A percentile compares a stretch with the other conserved stretches of the same genome.
phyloP scores from a whole-genome alignment of 139 green algal species.

The Chlorella sp. region DNA sequence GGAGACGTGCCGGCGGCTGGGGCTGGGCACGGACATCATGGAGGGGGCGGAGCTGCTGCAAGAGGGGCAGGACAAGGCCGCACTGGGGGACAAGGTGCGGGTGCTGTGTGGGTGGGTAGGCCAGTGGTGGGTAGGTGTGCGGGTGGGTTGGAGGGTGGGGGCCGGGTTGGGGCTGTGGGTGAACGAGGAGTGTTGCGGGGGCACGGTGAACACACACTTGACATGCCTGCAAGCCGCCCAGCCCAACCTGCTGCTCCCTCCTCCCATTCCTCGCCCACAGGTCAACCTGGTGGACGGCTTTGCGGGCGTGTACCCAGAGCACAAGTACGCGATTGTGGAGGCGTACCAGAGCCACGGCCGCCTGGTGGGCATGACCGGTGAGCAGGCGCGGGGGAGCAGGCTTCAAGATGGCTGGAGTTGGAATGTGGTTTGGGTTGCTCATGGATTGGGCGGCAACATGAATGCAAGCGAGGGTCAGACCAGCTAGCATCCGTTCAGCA shows the following conservation, averaged over 20 bases:
- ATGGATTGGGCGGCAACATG: too few relatives aligned
- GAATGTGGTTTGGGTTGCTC: too few relatives aligned
- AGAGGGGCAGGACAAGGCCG: background rate
- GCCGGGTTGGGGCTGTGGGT: too few relatives aligned
- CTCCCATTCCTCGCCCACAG: too few relatives aligned
- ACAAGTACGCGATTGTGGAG: constrained; percentile 82
- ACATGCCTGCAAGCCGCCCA: too few relatives aligned
- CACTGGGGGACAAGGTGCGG: constrained; percentile 37
- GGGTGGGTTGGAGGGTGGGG: too few relatives aligned
- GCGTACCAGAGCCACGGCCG: constrained; percentile 55
- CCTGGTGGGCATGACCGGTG: constrained; percentile 74
- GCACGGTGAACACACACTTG: too few relatives aligned
- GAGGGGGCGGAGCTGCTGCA: constrained; percentile 43
- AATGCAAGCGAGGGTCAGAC: too few relatives aligned
- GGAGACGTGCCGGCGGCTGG: constrained; percentile 75
- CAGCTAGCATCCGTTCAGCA: too few relatives aligned
- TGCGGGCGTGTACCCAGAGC: constrained; percentile 82
- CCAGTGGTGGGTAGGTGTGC: background rate
- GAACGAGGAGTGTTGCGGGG: too few relatives aligned
- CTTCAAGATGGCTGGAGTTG: background rate
- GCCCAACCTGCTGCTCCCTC: too few relatives aligned
- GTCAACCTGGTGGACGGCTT: constrained; percentile 72
- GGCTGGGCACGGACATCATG: constrained; percentile 69
- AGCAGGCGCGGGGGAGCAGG: background rate
- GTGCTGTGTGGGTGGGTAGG: too few relatives aligned